Percentiles rank a stretch among this genome's conserved stretches.
These are phyloP conservation scores for Carex myosuroides DNA, from an alignment of 176 grass and related monocot genomes.

Conservation along the genomic window DNA sequence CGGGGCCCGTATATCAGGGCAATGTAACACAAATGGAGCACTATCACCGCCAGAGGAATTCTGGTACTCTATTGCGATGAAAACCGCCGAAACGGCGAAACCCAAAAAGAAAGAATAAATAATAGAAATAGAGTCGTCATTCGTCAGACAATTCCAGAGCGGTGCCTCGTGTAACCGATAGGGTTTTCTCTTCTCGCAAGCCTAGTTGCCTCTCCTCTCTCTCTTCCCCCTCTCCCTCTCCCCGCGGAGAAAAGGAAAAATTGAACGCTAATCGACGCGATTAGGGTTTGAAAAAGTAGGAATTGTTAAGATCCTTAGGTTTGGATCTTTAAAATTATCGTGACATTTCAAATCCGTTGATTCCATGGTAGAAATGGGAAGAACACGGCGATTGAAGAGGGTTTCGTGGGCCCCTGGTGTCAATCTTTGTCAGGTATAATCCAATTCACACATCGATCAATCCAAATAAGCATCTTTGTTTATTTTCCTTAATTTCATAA, in stretches of 20 bases:
- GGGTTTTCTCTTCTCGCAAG: slow-evolving; percentile 4
- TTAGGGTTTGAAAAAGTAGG: slow-evolving; percentile 27
- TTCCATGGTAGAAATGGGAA: slow-evolving; percentile 23
- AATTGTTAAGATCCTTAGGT: not conserved
- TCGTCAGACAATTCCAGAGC: slow-evolving; percentile 8
- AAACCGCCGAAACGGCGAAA: not conserved
- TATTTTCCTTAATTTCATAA: not conserved
- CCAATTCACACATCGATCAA: slow-evolving; percentile 20
- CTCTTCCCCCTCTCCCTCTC: not conserved
- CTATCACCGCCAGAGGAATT: not conserved
- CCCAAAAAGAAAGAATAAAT: not conserved
- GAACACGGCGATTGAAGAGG: slow-evolving; percentile 53
- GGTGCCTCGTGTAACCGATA: not conserved
- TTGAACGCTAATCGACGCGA: not conserved
- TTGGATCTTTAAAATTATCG: slow-evolving; percentile 36
- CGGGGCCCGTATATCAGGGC: not conserved
- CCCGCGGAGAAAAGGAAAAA: not conserved
- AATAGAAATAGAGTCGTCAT: not conserved
- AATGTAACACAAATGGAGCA: not conserved
- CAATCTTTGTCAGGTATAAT: slow-evolving; percentile 85
- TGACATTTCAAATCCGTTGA: not conserved
- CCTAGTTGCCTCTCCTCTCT: not conserved
- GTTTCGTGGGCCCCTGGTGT: slow-evolving; percentile 70
- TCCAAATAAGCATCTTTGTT: slow-evolving; percentile 19
- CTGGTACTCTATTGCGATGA: not conserved